phyloP scores from a whole-genome alignment of 2,329 filamentous ascomycete genomes.

The Aureobasidium leucospermi region DNA sequence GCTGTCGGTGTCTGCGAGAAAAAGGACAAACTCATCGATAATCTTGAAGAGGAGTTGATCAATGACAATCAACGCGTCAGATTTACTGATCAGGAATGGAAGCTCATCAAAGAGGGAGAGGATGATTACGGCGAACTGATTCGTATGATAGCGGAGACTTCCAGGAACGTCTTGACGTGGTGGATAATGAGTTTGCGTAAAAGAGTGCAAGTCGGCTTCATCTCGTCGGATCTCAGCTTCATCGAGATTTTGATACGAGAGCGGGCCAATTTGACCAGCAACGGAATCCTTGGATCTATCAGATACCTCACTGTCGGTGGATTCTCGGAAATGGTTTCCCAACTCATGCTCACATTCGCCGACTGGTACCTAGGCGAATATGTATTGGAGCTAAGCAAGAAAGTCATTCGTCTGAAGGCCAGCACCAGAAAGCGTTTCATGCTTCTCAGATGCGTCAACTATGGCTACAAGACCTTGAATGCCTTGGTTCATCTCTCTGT shows the following conservation, averaged over 20 bases:
- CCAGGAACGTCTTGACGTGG: slow-evolving; percentile 10
- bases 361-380: slow-evolving; percentile 6
- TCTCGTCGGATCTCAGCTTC: background rate
- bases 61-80: background rate
- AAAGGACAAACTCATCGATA: slow-evolving; percentile 19
- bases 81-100: slow-evolving; percentile 10
- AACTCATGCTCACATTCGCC: background rate
- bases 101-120: slow-evolving; percentile 11
- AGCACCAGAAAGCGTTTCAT: background rate
- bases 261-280: background rate
- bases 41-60: background rate
- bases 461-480: background rate
- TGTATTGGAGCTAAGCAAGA: background rate
- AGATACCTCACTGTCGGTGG: background rate
- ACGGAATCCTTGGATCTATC: background rate
- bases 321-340: background rate
- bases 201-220: slow-evolving; percentile 13
- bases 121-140: slow-evolving; percentile 15
- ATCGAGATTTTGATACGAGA: background rate
- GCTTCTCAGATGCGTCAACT: background rate
- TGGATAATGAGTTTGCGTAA: slow-evolving; percentile 14
- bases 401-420: background rate
- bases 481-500: background rate
- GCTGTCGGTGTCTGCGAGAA: slow-evolving; percentile 42
- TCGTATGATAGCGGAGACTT: slow-evolving; percentile 8